Conservation (phyloP, 2,329 filamentous ascomycete species). For the Sporothrix dimorphospora region DNA sequence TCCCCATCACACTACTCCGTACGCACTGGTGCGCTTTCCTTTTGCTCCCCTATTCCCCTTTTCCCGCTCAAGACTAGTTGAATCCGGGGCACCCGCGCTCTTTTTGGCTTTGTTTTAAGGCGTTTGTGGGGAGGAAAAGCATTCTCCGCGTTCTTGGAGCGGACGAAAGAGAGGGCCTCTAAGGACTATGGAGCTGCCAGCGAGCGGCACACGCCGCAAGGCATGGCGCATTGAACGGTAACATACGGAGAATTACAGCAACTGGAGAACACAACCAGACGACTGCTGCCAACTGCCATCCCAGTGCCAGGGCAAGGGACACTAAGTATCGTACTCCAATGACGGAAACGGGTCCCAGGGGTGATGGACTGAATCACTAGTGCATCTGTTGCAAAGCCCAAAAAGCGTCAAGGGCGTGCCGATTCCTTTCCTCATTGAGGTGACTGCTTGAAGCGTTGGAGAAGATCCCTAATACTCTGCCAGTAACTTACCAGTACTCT, state of each 20-base stretch:
- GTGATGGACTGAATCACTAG: constrained; percentile 19
- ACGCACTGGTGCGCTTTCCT: background rate
- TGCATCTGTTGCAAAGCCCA: constrained; percentile 9
- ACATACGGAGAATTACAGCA: no score
- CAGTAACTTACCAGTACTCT: no score
- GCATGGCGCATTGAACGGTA: no score
- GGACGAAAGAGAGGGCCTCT: background rate
- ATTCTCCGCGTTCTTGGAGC: constrained; percentile 17
- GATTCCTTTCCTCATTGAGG: constrained; percentile 6
- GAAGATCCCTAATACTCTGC: no score
- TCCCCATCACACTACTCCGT: background rate
- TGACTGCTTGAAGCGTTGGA: background rate
- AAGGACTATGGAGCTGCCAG: background rate
- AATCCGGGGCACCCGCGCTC: constrained; percentile 21
- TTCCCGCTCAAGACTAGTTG: background rate
- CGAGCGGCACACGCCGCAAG: background rate
- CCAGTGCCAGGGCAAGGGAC: background rate
- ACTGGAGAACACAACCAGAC: no score
- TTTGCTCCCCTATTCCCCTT: background rate
- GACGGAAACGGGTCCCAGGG: background rate
- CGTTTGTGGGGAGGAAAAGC: constrained; percentile 20
- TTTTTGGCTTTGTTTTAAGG: background rate
- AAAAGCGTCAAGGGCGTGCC: background rate
- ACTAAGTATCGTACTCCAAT: background rate
- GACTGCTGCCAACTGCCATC: background rate